These are phyloP conservation scores for Melaleuca alternifolia DNA, from an alignment of 345 rosid genomes.

Conservation along the genomic window DNA sequence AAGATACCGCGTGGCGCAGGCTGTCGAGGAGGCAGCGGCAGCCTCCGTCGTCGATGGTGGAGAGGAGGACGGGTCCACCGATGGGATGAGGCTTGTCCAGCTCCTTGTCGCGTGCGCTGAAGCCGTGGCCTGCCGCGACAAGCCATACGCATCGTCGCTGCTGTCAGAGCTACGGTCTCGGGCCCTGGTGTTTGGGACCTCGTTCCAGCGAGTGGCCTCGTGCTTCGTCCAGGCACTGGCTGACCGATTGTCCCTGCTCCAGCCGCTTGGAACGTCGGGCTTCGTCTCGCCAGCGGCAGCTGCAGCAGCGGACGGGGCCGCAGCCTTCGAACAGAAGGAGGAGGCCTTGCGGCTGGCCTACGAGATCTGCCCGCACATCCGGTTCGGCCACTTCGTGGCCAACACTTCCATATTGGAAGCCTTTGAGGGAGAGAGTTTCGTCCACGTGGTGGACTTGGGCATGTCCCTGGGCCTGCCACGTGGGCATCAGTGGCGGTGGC, in stretches of 20 bases:
- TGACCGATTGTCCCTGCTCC: conserved; percentile 35
- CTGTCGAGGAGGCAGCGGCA: conserved; percentile 33
- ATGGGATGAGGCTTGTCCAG: conserved; percentile 47
- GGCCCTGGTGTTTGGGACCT: conserved; percentile 46
- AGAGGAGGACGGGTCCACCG: conserved; percentile 20
- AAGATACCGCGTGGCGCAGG: conserved; percentile 34
- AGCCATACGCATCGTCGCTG: conserved; percentile 33
- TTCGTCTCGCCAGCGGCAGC: background rate
- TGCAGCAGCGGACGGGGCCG: conserved; percentile 22
- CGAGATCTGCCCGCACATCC: conserved; percentile 50
- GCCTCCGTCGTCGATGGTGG: conserved; percentile 2
- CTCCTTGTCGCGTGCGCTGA: conserved; percentile 54
- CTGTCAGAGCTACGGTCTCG: conserved; percentile 37
- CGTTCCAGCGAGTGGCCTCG: conserved; percentile 60
- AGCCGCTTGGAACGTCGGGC: conserved; percentile 30
- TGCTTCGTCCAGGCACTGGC: conserved; percentile 60
- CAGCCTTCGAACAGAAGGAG: conserved; percentile 30
- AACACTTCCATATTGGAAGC: conserved; percentile 59
- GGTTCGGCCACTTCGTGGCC: conserved; percentile 50
- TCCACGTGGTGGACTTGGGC: conserved; percentile 61
- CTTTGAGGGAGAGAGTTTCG: conserved; percentile 68
- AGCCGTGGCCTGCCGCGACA: conserved; percentile 66
- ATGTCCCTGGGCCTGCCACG: conserved; percentile 49
- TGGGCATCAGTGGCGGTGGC: conserved; percentile 49
- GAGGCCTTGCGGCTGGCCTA: conserved; percentile 49